Evolutionary conservation across 139 green algal species (phyloP), one percentile per base, ranked within the genome.

Genomic region (Zygnema cylindricum): DNA sequence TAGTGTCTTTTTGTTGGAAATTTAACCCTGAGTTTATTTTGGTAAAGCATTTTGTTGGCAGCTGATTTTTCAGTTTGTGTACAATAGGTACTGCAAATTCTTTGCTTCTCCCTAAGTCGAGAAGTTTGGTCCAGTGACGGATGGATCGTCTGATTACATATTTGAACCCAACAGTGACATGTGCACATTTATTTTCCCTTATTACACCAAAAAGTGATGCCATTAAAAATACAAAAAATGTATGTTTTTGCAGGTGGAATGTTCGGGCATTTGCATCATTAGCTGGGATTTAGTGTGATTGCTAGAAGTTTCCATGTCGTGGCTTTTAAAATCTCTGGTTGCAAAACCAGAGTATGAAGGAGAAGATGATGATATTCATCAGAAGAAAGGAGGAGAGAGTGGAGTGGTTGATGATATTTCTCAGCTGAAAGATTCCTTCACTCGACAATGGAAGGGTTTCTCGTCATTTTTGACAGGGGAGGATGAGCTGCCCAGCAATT

Each of bases 331-430:
- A 32, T 85, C 78, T 40, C 36, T 85, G 23, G 78, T 32, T 57
- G 78, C 40, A 38, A 85, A 49, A 57, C 40, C 33, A 23, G 36
- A 43, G 38, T 7, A 3, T 40, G 71, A 43, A 79, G 71, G 71
- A 79, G 71, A 40, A 3, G 11, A 3, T 40, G 78, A 85, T 1
- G 33, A 85, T 1, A 23, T 2, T 16, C n/a, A 69, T 69, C n/a
- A 33, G 16, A 49, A 49, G 41, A 32, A 1, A n/a, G 76, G 41
- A 1, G 76, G 76, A 49, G 43, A 49, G 41, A 39, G 41, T 33
- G 83, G 83, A 25, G 35, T 88, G 83, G 71, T 73, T 76, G 83
- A 87, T 76, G 83, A 88, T 76, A 35, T 89, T 22, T 77, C 84
- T 42, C 73, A 88, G 22, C 7, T 89, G 42, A 89, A 89, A 76